These are phyloP conservation scores for Phytophthora brassicae DNA, from an alignment of 352 stramenopile genomes.

Conservation along the genomic window DNA sequence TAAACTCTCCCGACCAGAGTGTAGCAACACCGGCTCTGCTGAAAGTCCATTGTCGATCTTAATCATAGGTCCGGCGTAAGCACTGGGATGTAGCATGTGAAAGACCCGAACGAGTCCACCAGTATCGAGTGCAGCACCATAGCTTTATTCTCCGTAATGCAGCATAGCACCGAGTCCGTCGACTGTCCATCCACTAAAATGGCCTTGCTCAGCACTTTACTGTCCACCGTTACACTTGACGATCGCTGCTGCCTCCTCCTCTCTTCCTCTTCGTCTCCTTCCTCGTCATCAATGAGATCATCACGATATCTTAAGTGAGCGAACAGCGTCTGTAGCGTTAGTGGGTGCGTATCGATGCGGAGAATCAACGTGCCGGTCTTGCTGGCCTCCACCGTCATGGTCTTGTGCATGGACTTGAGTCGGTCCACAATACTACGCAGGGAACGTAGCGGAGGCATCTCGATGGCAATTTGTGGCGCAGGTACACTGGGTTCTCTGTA, in stretches of 20 bases:
- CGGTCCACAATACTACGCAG: slow-evolving; percentile 74
- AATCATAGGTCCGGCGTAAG: slow-evolving; percentile 56
- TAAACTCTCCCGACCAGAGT: too few species aligned
- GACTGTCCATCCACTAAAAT: slow-evolving; percentile 74
- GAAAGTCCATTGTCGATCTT: slow-evolving; percentile 21
- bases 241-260: slow-evolving; percentile 30
- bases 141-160: slow-evolving; percentile 77
- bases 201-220: slow-evolving; percentile 74
- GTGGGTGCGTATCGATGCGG: slow-evolving; percentile 65
- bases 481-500: slow-evolving; percentile 79
- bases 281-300: slow-evolving; percentile 63
- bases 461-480: slow-evolving; percentile 74
- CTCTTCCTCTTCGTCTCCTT: slow-evolving; percentile 35
- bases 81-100: slow-evolving; percentile 84
- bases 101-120: slow-evolving; percentile 70
- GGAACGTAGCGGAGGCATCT: slow-evolving; percentile 71
- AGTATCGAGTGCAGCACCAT: slow-evolving; percentile 83
- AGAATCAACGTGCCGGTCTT: slow-evolving; percentile 65
- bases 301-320: slow-evolving; percentile 71
- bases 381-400: slow-evolving; percentile 76
- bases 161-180: slow-evolving; percentile 74
- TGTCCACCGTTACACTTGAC: slow-evolving; percentile 74
- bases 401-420: slow-evolving; percentile 75
- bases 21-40: background rate
- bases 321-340: slow-evolving; percentile 80